Conservation (phyloP, 2,329 filamentous ascomycete genomes). For the Remersonia thermophila region DNA sequence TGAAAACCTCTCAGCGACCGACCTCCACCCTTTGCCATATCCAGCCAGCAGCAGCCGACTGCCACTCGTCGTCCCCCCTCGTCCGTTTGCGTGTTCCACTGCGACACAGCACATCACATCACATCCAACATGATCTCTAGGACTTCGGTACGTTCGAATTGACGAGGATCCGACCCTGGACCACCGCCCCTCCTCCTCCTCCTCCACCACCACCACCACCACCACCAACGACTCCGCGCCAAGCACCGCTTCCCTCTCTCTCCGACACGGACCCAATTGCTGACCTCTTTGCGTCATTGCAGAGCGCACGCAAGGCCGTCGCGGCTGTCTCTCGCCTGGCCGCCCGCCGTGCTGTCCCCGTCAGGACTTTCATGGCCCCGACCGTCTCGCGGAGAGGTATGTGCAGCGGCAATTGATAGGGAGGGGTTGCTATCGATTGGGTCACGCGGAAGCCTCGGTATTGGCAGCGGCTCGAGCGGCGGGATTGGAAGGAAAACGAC, state of each 20-base stretch:
- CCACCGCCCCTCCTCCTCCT: too few species aligned
- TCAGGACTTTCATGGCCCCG: constrained; percentile 47
- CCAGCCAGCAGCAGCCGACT: constrained; percentile 13
- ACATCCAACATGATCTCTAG: constrained; percentile 47
- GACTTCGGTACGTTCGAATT: constrained; percentile 37
- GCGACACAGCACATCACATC: constrained; percentile 31
- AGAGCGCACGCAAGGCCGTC: constrained; percentile 39
- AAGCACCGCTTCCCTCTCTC: too few species aligned
- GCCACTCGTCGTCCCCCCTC: constrained; percentile 17
- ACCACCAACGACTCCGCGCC: too few species aligned
- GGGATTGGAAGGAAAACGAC: neutral
- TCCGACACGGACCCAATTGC: constrained; percentile 18
- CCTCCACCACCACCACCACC: too few species aligned
- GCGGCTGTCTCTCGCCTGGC: constrained; percentile 38
- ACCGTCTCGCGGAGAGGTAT: constrained; percentile 51
- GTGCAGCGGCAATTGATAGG: constrained; percentile 19
- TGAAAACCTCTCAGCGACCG: constrained; percentile 31
- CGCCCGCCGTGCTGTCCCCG: constrained; percentile 33
- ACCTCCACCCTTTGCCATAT: constrained; percentile 18
- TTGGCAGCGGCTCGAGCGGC: neutral
- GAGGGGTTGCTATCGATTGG: neutral
- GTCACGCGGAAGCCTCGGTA: constrained; percentile 6
- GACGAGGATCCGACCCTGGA: too few species aligned
- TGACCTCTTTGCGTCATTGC: constrained; percentile 19
- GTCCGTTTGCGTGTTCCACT: constrained; percentile 25